Evolutionary conservation across 2,329 filamentous ascomycete genomes (phyloP).

Genomic region (Alternaria angustiovoidea): DNA sequence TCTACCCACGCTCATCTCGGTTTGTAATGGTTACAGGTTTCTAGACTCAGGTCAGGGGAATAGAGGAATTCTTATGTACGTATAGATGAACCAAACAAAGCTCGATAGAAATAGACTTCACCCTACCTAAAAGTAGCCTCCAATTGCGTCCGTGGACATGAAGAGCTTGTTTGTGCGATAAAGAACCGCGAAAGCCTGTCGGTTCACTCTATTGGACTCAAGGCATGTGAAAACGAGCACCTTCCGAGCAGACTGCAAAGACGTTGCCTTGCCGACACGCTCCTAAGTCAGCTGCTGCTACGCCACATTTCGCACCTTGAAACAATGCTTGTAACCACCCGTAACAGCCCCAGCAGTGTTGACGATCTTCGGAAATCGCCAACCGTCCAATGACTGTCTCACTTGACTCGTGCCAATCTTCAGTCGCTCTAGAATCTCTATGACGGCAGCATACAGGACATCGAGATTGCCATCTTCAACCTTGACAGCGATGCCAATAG

Average conservation of each 20-base stretch:
- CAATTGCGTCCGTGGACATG: background rate
- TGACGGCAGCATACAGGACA: conserved; percentile 55
- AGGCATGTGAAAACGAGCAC: no score
- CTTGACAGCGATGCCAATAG: conserved; percentile 58
- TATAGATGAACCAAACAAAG: background rate
- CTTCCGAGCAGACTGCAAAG: no score
- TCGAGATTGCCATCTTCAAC: conserved; percentile 59
- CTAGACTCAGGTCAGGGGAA: background rate
- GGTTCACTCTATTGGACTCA: no score
- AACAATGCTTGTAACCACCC: background rate
- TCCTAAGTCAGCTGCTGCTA: background rate
- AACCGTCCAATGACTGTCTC: background rate
- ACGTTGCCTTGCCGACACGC: no score
- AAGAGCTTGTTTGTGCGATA: background rate
- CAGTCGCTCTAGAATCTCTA: conserved; percentile 57
- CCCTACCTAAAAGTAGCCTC: background rate
- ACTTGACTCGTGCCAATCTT: conserved; percentile 45
- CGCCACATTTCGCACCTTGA: background rate
- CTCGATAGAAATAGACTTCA: background rate
- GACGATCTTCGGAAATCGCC: background rate
- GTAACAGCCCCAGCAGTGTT: background rate
- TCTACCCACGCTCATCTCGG: background rate
- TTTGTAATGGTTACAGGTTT: background rate
- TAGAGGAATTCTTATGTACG: background rate
- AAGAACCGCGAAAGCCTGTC: background rate